Conservation (phyloP, 148 eudicot species). For the Camellia sinensis region DNA sequence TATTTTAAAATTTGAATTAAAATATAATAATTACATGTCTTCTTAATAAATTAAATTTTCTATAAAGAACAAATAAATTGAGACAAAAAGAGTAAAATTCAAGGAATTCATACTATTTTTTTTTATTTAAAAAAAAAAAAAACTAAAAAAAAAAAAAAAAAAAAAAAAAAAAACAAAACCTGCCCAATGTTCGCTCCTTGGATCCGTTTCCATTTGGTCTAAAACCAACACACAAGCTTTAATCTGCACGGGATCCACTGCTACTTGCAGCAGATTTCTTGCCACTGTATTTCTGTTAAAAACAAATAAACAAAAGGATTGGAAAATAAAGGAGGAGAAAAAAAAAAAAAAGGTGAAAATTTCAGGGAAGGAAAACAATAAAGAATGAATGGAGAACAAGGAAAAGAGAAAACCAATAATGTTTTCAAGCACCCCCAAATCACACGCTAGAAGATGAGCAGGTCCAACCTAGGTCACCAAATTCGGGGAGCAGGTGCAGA, state of each 20-base stretch:
- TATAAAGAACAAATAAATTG: too few relatives aligned
- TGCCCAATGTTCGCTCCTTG: neutral
- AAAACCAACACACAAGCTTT: neutral
- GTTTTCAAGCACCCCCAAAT: slow-evolving; percentile 3
- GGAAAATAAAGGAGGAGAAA: neutral
- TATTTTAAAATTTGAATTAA: too few relatives aligned
- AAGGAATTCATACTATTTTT: too few relatives aligned
- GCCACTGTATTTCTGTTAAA: slow-evolving; percentile 59
- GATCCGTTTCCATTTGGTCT: neutral
- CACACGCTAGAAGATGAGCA: neutral
- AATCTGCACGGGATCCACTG: slow-evolving; percentile 40
- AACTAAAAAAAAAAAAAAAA: too few relatives aligned
- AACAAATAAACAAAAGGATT: neutral
- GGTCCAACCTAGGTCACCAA: too few relatives aligned
- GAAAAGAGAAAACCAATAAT: neutral
- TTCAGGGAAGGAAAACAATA: neutral
- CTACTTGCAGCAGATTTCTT: slow-evolving; percentile 44
- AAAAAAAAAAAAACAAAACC: too few relatives aligned
- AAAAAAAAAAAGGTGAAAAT: neutral
- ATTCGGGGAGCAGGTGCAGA: too few relatives aligned
- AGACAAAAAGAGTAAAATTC: too few relatives aligned
- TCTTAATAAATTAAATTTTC: too few relatives aligned
- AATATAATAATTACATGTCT: too few relatives aligned
- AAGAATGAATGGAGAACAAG: neutral
- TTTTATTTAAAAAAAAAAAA: too few relatives aligned